Conservation (phyloP, 768 basidiomycete genomes). For the Peribolospora baueri region DNA sequence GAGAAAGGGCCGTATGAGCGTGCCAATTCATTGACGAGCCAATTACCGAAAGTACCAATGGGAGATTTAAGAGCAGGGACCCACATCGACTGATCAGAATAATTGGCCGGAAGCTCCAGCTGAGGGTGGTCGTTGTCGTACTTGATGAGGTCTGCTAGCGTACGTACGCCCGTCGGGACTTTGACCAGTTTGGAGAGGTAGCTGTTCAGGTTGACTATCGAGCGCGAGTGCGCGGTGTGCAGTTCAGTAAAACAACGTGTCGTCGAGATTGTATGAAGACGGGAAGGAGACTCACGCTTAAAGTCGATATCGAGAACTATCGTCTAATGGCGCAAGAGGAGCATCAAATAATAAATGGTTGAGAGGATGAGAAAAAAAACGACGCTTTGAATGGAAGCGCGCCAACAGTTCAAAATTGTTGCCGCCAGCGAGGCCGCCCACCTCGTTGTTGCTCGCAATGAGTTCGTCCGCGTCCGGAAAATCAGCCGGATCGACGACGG, state of each 20-base stretch:
- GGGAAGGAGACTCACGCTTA: conserved; percentile 23
- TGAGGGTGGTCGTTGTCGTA: conserved; percentile 32
- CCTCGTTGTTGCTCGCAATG: conserved; percentile 25
- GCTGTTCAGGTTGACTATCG: conserved; percentile 28
- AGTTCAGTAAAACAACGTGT: too few relatives aligned
- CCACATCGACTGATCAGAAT: conserved; percentile 3
- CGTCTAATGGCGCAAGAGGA: too few relatives aligned
- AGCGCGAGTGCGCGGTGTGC: too few relatives aligned
- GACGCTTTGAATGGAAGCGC: too few relatives aligned
- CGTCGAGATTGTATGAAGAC: background rate
- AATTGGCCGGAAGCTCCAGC: conserved; percentile 21
- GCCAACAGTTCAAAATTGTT: conserved; percentile 16
- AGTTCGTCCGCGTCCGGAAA: conserved; percentile 33
- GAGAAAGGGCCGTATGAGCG: too few relatives aligned
- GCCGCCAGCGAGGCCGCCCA: conserved; percentile 30
- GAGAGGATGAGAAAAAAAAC: too few relatives aligned
- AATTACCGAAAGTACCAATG: too few relatives aligned
- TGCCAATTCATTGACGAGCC: too few relatives aligned
- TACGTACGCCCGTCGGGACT: conserved; percentile 34
- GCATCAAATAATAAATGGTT: too few relatives aligned
- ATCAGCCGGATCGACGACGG: conserved; percentile 39
- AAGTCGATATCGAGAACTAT: too few relatives aligned
- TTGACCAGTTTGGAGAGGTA: conserved; percentile 28
- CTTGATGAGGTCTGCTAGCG: conserved; percentile 32
- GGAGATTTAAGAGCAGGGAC: background rate